Evolutionary conservation across 257 asterid species (phyloP).

Genomic region (Scutellaria minor): DNA sequence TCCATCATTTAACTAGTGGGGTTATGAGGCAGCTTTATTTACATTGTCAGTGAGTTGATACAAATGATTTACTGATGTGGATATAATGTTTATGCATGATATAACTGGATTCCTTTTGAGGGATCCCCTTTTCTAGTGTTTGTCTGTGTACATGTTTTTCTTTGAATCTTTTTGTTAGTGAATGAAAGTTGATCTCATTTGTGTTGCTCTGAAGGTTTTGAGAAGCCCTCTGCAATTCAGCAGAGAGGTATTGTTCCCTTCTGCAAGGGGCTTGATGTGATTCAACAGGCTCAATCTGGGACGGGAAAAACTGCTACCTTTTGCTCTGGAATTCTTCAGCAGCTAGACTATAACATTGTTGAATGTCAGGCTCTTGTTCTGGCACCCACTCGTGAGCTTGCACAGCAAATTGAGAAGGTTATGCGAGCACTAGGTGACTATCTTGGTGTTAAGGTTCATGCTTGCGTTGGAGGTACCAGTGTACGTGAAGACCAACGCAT

Average conservation of each 20-base stretch:
- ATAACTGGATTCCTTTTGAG: not conserved
- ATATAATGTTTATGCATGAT: not conserved
- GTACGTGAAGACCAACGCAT: constrained; percentile 68
- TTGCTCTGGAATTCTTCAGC: constrained; percentile 72
- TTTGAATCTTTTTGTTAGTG: not conserved
- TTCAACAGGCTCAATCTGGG: constrained; percentile 72
- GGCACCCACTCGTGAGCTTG: constrained; percentile 72
- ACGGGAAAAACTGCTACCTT: constrained; percentile 73
- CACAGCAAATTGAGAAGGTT: constrained; percentile 72
- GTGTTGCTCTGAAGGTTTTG: constrained; percentile 52
- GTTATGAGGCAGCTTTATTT: not conserved
- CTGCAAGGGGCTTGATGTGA: constrained; percentile 64
- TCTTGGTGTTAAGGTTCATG: constrained; percentile 70
- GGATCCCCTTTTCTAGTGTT: not conserved
- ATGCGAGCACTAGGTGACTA: constrained; percentile 72
- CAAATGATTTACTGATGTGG: not conserved
- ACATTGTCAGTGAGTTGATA: not conserved
- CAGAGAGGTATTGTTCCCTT: constrained; percentile 73
- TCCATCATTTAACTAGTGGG: not conserved
- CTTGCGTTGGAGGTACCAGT: constrained; percentile 66
- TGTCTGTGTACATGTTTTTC: not conserved
- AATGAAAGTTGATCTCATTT: not conserved
- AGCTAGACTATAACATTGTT: constrained; percentile 58
- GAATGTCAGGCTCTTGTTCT: constrained; percentile 74
- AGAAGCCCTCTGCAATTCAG: constrained; percentile 73